Conservation (phyloP, 176 grass and related monocot genomes). For the Aechmea fasciata region DNA sequence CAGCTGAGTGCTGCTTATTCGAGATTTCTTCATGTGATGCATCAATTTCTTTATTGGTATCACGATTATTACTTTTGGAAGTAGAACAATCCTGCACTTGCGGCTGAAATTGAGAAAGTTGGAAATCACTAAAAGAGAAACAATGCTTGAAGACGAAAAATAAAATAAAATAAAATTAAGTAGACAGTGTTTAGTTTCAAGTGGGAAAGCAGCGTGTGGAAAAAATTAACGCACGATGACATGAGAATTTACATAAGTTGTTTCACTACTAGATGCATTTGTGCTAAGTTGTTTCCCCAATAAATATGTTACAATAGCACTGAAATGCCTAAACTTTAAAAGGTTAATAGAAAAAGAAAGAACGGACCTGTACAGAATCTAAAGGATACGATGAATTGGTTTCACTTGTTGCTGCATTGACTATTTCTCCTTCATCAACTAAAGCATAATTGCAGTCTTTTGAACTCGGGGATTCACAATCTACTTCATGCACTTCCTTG, state of each 20-base stretch:
- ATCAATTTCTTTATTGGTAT: constrained; percentile 6
- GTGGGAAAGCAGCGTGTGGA: not conserved
- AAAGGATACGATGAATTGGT: constrained; percentile 17
- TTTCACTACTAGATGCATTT: constrained; percentile 14
- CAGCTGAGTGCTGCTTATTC: not conserved
- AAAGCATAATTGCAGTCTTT: constrained; percentile 11
- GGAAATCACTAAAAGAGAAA: constrained; percentile 11
- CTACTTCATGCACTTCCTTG: constrained; percentile 65
- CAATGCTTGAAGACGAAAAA: not conserved
- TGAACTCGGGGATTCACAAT: constrained; percentile 21
- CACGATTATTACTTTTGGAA: constrained; percentile 9
- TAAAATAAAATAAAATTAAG: not conserved
- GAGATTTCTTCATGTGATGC: constrained; percentile 17
- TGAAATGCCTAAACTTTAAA: constrained; percentile 3
- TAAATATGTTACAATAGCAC: not conserved
- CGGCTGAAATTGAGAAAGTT: constrained; percentile 31
- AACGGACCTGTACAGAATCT: constrained; percentile 27
- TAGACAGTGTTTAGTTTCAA: not conserved
- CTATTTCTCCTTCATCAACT: constrained; percentile 14
- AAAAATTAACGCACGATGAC: constrained; percentile 1
- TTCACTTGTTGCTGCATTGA: constrained; percentile 6
- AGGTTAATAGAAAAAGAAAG: not conserved
- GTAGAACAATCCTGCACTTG: constrained; percentile 25
- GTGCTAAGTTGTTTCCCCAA: not conserved
- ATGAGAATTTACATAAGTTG: constrained; percentile 31